These are phyloP conservation scores for Plantago coronopus DNA, from an alignment of 305 asterid genomes.

Conservation along the genomic window DNA sequence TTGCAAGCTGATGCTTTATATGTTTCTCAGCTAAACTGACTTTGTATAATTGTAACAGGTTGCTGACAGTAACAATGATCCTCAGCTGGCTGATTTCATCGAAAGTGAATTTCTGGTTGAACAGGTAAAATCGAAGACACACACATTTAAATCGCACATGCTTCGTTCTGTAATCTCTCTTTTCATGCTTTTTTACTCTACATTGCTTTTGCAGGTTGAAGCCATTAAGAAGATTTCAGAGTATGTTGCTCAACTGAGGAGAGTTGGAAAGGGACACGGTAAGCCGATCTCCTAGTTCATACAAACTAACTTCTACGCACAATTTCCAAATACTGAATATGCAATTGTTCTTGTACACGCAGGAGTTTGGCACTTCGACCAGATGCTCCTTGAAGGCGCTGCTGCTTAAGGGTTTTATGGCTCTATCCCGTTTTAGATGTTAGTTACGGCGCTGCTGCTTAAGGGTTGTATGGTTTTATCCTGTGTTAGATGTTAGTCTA, in stretches of 20 bases:
- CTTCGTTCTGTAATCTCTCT: background rate
- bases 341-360: constrained; percentile 17
- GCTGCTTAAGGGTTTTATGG: constrained; percentile 29
- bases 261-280: constrained; percentile 95
- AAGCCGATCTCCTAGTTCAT: constrained; percentile 18
- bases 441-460: constrained; percentile 37
- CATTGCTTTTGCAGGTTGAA: constrained; percentile 45
- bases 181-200: background rate
- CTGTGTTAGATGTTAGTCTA: constrained; percentile 11
- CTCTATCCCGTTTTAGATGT: too few relatives aligned
- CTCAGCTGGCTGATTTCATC: constrained; percentile 64
- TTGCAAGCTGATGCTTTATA: background rate
- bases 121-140: constrained; percentile 47
- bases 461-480: too few relatives aligned
- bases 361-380: constrained; percentile 95
- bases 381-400: constrained; percentile 57
- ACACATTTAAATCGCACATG: background rate
- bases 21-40: background rate
- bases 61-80: constrained; percentile 57
- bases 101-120: constrained; percentile 72
- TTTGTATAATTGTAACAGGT: constrained; percentile 32
- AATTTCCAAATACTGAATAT: background rate
- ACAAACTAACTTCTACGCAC: background rate
- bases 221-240: constrained; percentile 71
- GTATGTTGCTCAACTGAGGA: constrained; percentile 72